phyloP scores from a whole-genome alignment of 148 eudicot genomes.

The Diospyros kaki region DNA sequence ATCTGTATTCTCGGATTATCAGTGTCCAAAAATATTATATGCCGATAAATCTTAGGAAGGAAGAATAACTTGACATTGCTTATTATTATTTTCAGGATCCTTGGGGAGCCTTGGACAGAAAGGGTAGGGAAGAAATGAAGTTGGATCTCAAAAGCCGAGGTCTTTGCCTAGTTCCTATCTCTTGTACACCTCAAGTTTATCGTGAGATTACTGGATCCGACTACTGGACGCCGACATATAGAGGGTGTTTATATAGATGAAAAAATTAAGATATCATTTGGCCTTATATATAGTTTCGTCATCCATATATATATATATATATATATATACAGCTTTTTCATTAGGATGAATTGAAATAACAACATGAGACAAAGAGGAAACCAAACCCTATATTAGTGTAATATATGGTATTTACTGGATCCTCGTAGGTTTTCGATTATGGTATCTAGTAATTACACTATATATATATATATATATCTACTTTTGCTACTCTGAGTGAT shows the following conservation, averaged over 20 bases:
- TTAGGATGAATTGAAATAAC: no score
- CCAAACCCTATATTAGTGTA: no score
- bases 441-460: no score
- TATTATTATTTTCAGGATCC: constrained; percentile 9
- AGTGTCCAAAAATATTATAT: no score
- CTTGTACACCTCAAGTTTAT: constrained; percentile 28
- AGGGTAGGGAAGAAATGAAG: constrained; percentile 9
- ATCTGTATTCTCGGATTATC: no score
- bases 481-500: no score
- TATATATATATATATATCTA: no score
- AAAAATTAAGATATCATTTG: neutral
- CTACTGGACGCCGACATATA: constrained; percentile 29
- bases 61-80: neutral
- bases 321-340: neutral
- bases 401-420: no score
- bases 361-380: no score
- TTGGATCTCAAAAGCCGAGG: constrained; percentile 26
- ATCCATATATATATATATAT: no score
- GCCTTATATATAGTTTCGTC: neutral
- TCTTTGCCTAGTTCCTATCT: constrained; percentile 29
- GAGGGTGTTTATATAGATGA: constrained; percentile 26
- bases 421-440: no score
- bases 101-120: constrained; percentile 25
- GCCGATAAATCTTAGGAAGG: neutral
- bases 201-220: constrained; percentile 26